These are phyloP conservation scores for Yarrowia keelungensis DNA, from an alignment of 805 yeast species.

Conservation along the genomic window DNA sequence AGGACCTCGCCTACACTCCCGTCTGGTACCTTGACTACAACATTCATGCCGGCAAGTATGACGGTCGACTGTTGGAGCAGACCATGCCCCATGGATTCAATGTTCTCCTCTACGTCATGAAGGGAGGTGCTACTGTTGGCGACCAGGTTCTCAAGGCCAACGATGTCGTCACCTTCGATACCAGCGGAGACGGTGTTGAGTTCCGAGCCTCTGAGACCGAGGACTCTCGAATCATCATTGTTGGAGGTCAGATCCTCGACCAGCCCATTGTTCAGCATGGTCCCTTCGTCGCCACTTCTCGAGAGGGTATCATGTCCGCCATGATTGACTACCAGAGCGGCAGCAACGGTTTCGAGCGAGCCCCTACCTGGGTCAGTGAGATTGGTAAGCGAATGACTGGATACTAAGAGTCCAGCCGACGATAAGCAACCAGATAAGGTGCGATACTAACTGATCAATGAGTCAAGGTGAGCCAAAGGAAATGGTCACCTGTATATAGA, in stretches of 20 bases:
- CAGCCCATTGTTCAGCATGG: conserved; percentile 87
- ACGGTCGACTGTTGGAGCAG: conserved; percentile 71
- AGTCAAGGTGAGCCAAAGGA: too few relatives aligned
- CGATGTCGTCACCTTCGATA: conserved; percentile 67
- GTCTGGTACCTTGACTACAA: conserved; percentile 72
- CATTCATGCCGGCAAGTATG: conserved; percentile 52
- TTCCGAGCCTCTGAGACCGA: conserved; percentile 58
- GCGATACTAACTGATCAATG: too few relatives aligned
- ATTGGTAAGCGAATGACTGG: conserved; percentile 45
- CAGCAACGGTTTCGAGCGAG: conserved; percentile 50
- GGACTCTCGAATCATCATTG: conserved; percentile 64
- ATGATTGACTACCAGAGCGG: conserved; percentile 70
- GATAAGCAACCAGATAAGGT: too few relatives aligned
- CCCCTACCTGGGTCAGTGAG: conserved; percentile 49
- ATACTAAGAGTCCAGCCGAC: background rate
- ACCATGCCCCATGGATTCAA: conserved; percentile 66
- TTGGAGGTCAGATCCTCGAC: conserved; percentile 76
- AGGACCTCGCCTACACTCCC: conserved; percentile 83
- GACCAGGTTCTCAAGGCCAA: conserved; percentile 55
- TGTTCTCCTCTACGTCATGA: conserved; percentile 69
- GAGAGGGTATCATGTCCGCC: conserved; percentile 70
- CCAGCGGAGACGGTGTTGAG: conserved; percentile 67
- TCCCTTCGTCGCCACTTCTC: conserved; percentile 82
- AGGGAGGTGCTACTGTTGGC: conserved; percentile 63
- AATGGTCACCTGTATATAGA: background rate